Base-by-base conservation (phyloP, 805 yeast genomes). In the Phaffomyces opuntiae region DNA sequence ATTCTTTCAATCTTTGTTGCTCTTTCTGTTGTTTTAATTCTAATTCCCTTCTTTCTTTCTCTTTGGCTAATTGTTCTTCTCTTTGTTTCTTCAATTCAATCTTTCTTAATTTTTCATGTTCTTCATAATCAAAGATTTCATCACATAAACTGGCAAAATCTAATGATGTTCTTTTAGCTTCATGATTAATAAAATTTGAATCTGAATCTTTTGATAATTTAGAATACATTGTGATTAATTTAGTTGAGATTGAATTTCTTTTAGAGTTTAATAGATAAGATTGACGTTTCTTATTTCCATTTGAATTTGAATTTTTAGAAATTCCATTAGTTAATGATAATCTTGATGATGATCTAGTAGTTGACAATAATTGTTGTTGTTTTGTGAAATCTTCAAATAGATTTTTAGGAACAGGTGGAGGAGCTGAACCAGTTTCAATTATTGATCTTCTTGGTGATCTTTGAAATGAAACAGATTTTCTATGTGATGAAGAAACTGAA, bases 121-220 rank as follows among this genome's bases (percentile, higher is more conserved):
- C 75, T 56, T 82, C 89, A 61, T 82, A 84, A 55, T 78, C 83
- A 69, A 84, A 84, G 47, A 84, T 78, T 62, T 78, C 80, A 65
- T 84, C 91, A 68, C 88, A 82, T 38, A 84, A 67, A 3, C 84
- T 75, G 12, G 89, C 93, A 68, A 84, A 84, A 50, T 84, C 85
- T 14, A 87, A 80, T 34, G 87, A 80, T 2, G 90, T 82, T 63
- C 93, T 73, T 63, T 77, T 82, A 7, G 88, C 81, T 60, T 80
- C 87, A 55, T 76, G 79, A 55, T 82, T 86, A 63, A 83, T 75
- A 54, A 76, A 76, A 54, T 80, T 84, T 80, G 87, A 78, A 49
- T 79, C 84, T 37, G 75, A 71, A 45, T 70, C 73, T 39, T 73
- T 73, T 4, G 87, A 73, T 49, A 84, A 65, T 58, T 80, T 82